phyloP scores from a whole-genome alignment of 306 rosid genomes.

The Corylus americana region DNA sequence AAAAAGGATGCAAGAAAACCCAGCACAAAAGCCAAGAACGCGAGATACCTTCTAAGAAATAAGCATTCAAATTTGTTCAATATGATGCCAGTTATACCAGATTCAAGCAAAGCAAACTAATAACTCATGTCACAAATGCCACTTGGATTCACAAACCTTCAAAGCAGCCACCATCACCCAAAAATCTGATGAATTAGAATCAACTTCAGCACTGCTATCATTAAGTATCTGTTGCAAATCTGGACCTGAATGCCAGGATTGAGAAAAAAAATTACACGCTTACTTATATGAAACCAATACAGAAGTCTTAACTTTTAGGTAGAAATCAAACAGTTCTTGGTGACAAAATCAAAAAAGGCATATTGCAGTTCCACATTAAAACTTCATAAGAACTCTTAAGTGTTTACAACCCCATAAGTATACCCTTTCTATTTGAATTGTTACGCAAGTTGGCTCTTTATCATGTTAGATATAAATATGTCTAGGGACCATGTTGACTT shows the following conservation, averaged over 20 bases:
- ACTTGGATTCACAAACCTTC: constrained; percentile 61
- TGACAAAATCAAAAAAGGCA: constrained; percentile 1
- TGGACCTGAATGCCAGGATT: constrained; percentile 41
- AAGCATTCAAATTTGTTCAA: neutral
- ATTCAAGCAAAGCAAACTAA: constrained; percentile 16
- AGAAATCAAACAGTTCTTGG: neutral
- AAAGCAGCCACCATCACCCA: constrained; percentile 96
- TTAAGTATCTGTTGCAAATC: constrained; percentile 70
- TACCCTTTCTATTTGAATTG: neutral
- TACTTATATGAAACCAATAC: neutral
- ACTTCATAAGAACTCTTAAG: neutral
- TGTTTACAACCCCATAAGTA: neutral
- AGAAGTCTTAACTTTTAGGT: neutral
- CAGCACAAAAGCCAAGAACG: neutral
- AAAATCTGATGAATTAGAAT: constrained; percentile 78
- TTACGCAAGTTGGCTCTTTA: neutral
- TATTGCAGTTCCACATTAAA: neutral
- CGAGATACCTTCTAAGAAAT: neutral
- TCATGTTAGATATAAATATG: neutral
- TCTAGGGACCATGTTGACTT: too few species aligned
- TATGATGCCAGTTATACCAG: neutral
- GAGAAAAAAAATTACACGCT: constrained; percentile 9
- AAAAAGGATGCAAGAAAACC: neutral
- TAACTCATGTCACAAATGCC: constrained; percentile 17
- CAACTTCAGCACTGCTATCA: constrained; percentile 74